A percentile compares a stretch with the other conserved stretches of the same genome.
These are phyloP conservation scores for Geum urbanum DNA, from an alignment of 306 rosid species.

Conservation along the genomic window DNA sequence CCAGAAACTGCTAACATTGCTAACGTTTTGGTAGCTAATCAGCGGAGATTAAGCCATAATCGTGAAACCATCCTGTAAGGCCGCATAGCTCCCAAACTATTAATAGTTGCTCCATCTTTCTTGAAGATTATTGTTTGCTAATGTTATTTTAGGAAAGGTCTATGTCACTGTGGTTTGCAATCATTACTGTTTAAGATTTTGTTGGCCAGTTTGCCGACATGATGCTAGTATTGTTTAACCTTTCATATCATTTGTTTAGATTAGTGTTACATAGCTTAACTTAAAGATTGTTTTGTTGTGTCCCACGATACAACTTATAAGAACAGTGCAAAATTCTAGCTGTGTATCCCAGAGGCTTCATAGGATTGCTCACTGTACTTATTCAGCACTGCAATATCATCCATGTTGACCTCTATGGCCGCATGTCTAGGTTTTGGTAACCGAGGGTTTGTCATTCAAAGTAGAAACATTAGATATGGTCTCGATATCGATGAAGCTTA, in stretches of 20 bases:
- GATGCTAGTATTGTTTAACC: neutral
- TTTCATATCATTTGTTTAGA: neutral
- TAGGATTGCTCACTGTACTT: neutral
- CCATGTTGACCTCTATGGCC: neutral
- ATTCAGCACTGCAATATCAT: neutral
- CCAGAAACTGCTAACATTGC: slow-evolving; percentile 68
- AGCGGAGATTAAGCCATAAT: slow-evolving; percentile 58
- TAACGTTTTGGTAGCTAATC: slow-evolving; percentile 69
- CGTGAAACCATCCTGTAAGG: slow-evolving; percentile 76
- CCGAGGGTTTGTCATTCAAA: neutral
- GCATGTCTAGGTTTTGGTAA: neutral
- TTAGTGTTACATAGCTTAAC: neutral
- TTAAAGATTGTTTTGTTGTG: neutral
- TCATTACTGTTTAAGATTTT: neutral
- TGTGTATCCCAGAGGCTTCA: neutral
- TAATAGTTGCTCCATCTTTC: neutral
- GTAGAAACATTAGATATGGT: neutral
- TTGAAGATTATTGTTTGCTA: neutral
- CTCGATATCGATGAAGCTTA: neutral
- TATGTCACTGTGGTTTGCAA: slow-evolving; percentile 4
- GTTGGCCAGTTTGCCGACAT: neutral
- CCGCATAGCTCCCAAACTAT: slow-evolving; percentile 14
- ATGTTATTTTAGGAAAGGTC: neutral
- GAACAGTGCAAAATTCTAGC: neutral
- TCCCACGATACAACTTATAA: neutral